A percentile compares a stretch with the other conserved stretches of the same genome.
These are phyloP conservation scores for Mucor circinelloides DNA, from an alignment of 371 early-diverging fungal genomes.

Conservation along the genomic window DNA sequence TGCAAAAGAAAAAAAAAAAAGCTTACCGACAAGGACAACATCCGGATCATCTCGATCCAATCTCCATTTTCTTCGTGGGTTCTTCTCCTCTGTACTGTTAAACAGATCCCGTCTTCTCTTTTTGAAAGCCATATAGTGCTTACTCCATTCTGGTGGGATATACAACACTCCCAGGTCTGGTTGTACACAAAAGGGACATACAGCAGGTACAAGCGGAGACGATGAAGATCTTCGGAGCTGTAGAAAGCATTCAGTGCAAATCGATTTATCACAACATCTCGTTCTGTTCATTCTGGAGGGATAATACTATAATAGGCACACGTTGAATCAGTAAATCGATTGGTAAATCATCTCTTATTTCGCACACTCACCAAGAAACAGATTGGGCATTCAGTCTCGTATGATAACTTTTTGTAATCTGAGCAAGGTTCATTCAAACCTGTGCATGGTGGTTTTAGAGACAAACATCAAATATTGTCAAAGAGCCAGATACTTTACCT, in stretches of 20 bases:
- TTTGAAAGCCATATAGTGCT: slow-evolving; percentile 23
- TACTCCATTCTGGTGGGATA: slow-evolving; percentile 41
- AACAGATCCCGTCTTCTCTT: slow-evolving; percentile 20
- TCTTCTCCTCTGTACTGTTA: neutral
- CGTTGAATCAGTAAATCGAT: neutral
- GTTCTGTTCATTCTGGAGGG: slow-evolving; percentile 88
- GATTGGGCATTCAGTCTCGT: slow-evolving; percentile 83
- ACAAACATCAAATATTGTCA: neutral
- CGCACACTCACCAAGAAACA: slow-evolving; percentile 74
- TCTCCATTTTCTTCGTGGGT: slow-evolving; percentile 15
- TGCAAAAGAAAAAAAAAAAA: too few relatives aligned
- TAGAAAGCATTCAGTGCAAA: slow-evolving; percentile 93
- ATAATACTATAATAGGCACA: slow-evolving; percentile 62
- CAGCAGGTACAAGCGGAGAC: slow-evolving; percentile 52
- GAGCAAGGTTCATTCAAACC: slow-evolving; percentile 31
- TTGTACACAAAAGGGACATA: slow-evolving; percentile 86
- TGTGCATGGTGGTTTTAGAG: neutral
- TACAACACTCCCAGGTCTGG: slow-evolving; percentile 84
- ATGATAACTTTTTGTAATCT: slow-evolving; percentile 7
- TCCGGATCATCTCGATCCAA: slow-evolving; percentile 32
- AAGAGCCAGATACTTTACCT: slow-evolving; percentile 40
- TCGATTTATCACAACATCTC: slow-evolving; percentile 87
- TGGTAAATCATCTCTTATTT: neutral
- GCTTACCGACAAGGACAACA: slow-evolving; percentile 36
- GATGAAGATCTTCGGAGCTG: slow-evolving; percentile 76